A percentile compares a stretch with the other conserved stretches of the same genome.
These are phyloP conservation scores for Salvia rosmarinus DNA, from an alignment of 257 asterid species.

Conservation along the genomic window DNA sequence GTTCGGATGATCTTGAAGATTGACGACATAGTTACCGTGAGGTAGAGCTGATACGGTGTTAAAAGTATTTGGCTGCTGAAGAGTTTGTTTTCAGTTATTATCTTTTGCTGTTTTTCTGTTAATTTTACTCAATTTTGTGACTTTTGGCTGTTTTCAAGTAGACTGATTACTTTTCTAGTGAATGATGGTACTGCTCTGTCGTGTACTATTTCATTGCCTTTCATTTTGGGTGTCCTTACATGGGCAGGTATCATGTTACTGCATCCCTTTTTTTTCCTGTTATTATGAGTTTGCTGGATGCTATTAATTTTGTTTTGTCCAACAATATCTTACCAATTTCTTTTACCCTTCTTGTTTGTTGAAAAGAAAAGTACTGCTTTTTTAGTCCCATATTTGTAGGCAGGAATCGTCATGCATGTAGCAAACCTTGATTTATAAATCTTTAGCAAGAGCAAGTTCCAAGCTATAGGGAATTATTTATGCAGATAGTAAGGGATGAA, in stretches of 20 bases:
- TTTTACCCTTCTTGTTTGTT: background rate
- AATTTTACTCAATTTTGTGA: slow-evolving; percentile 34
- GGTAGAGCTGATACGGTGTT: slow-evolving; percentile 55
- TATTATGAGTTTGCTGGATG: slow-evolving; percentile 9
- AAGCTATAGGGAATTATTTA: background rate
- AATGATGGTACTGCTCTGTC: slow-evolving; percentile 18
- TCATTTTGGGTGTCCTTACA: background rate
- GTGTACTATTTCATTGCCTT: slow-evolving; percentile 27
- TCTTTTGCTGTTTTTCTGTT: slow-evolving; percentile 35
- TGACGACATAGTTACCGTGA: slow-evolving; percentile 96
- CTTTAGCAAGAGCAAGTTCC: background rate
- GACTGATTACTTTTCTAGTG: slow-evolving; percentile 25
- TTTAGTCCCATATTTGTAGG: background rate
- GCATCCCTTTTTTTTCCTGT: slow-evolving; percentile 1
- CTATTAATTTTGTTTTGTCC: background rate
- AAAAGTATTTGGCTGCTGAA: slow-evolving; percentile 26
- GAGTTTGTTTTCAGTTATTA: slow-evolving; percentile 33
- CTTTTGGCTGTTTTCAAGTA: slow-evolving; percentile 28
- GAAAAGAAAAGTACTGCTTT: background rate
- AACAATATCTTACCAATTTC: background rate
- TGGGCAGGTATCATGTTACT: background rate
- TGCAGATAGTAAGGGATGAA: background rate
- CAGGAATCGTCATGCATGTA: background rate
- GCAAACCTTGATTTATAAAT: background rate
- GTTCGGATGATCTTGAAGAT: slow-evolving; percentile 99